Conservation (phyloP, 2,329 filamentous ascomycete species). For the Thelonectria discophora region DNA sequence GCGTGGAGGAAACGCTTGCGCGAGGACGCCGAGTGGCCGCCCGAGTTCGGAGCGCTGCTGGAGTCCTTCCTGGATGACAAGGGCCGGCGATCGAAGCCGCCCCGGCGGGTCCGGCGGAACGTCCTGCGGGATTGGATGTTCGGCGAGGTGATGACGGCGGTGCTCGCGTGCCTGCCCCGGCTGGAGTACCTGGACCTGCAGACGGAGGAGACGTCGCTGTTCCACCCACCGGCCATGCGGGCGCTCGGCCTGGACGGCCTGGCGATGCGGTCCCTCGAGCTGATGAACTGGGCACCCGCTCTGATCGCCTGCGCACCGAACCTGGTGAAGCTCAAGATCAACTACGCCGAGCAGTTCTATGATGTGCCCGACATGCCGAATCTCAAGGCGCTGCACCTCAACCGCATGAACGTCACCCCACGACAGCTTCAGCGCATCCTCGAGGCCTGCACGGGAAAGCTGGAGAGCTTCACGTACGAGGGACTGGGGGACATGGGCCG, state of each 20-base stretch:
- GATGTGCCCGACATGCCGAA: neutral
- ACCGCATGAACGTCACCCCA: neutral
- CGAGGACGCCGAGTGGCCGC: neutral
- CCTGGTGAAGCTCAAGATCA: neutral
- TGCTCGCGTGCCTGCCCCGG: neutral
- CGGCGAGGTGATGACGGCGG: neutral
- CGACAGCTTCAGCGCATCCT: neutral
- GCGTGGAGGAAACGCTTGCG: neutral
- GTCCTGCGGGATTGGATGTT: neutral
- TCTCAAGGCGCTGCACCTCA: neutral
- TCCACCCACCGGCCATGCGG: constrained; percentile 2
- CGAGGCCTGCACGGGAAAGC: neutral
- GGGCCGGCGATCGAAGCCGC: neutral
- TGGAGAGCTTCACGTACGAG: neutral
- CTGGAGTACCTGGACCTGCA: constrained; percentile 1
- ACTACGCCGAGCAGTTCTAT: neutral
- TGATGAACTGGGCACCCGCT: neutral
- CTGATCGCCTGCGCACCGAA: neutral
- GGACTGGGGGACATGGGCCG: too few relatives aligned
- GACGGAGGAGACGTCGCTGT: neutral
- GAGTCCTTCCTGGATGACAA: constrained; percentile 1
- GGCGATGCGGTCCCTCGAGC: neutral
- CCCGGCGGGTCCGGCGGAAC: neutral
- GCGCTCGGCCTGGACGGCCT: neutral
- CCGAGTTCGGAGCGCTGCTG: constrained; percentile 1